Percentiles rank a stretch among this genome's conserved stretches.
Conservation (phyloP, 169 alveolate species). For the Plasmodium fragile region DNA sequence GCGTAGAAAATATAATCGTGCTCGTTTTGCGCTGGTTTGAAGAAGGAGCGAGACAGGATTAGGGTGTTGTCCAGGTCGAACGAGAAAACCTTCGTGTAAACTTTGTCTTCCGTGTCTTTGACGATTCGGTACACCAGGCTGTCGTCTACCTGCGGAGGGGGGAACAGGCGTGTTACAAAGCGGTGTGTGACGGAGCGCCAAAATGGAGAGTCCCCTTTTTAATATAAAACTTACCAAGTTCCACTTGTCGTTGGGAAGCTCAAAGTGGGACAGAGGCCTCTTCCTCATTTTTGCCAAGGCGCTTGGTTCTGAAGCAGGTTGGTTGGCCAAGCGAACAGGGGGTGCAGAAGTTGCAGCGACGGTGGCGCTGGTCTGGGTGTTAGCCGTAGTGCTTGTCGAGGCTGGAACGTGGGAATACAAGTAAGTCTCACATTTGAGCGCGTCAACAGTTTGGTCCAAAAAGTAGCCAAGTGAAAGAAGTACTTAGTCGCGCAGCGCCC, state of each 20-base stretch:
- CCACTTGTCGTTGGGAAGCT: constrained; percentile 49
- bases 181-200: not conserved
- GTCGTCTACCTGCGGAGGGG: constrained; percentile 40
- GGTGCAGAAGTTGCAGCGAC: not conserved
- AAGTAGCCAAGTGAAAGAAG: not conserved
- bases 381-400: not conserved
- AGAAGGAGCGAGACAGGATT: constrained; percentile 49
- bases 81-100: constrained; percentile 31
- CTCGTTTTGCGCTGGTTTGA: constrained; percentile 69
- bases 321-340: not conserved
- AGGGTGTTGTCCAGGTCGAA: constrained; percentile 68
- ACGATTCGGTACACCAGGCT: constrained; percentile 65
- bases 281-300: constrained; percentile 11
- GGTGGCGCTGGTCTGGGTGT: not conserved
- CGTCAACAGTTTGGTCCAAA: not conserved
- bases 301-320: not conserved
- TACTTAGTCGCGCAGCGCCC: not conserved
- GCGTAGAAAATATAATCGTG: constrained; percentile 63
- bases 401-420: not conserved
- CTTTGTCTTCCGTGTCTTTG: constrained; percentile 34
- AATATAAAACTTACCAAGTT: constrained; percentile 29
- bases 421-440: not conserved
- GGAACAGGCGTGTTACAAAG: not conserved
- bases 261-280: constrained; percentile 32
- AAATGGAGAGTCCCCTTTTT: not conserved